phyloP scores from a whole-genome alignment of 2,329 filamentous ascomycete species.

The Colletotrichum phormii region DNA sequence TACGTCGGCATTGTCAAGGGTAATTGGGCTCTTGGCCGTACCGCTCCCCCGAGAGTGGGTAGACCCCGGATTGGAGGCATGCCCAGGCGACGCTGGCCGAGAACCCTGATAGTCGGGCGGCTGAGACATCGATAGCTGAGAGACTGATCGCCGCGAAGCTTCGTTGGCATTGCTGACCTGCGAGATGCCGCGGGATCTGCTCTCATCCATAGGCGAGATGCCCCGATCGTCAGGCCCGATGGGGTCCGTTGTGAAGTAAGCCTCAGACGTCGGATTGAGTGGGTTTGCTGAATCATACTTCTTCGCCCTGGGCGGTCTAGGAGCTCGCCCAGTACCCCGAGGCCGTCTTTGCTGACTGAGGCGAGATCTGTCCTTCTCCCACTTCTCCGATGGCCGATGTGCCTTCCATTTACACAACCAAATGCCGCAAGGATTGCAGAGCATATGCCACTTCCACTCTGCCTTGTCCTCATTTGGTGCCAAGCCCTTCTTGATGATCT shows the following conservation, averaged over 20 bases:
- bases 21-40: constrained; percentile 68
- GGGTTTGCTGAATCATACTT: constrained; percentile 61
- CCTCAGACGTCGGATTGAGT: constrained; percentile 64
- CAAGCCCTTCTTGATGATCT: constrained; percentile 82
- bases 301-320: constrained; percentile 53
- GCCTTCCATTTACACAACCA: constrained; percentile 91
- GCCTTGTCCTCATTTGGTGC: constrained; percentile 71
- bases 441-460: constrained; percentile 75
- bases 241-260: constrained; percentile 65
- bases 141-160: constrained; percentile 15
- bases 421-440: constrained; percentile 97
- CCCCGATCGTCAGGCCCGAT: constrained; percentile 50
- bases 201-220: constrained; percentile 29
- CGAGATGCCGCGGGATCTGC: constrained; percentile 31
- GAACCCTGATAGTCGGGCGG: constrained; percentile 18
- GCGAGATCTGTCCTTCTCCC: constrained; percentile 74
- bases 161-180: constrained; percentile 34
- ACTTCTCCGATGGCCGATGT: constrained; percentile 86
- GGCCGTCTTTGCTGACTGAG: constrained; percentile 64
- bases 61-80: constrained; percentile 54
- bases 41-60: constrained; percentile 68
- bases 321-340: constrained; percentile 55
- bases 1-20: constrained; percentile 61
- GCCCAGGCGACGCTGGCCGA: constrained; percentile 25
- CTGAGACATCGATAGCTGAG: constrained; percentile 15